Conservation (phyloP, 768 basidiomycete genomes). For the Leccinum disarticulatum region DNA sequence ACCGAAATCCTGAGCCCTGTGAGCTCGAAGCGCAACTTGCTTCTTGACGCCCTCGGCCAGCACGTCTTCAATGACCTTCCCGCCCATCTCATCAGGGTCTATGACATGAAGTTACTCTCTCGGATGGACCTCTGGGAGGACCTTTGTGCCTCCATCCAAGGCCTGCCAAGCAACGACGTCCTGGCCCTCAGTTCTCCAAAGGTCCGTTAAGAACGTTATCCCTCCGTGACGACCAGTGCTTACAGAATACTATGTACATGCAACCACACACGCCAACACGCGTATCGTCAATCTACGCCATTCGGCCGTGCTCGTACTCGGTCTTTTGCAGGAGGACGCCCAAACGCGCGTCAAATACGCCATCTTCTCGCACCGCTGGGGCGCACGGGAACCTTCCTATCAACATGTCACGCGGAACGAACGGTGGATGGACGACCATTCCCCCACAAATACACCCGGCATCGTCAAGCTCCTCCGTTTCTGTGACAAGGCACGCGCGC, state of each 20-base stretch:
- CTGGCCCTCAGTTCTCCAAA: conserved; percentile 7
- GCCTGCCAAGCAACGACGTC: neutral
- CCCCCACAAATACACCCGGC: neutral
- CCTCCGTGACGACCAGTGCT: neutral
- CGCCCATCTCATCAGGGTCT: conserved; percentile 11
- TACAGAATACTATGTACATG: neutral
- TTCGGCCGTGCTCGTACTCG: neutral
- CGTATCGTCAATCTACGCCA: neutral
- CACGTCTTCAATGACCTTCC: conserved; percentile 18
- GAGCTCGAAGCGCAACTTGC: conserved; percentile 5
- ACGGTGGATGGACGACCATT: neutral
- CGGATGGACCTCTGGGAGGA: conserved; percentile 15
- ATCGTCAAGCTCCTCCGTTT: conserved; percentile 6
- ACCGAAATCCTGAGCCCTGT: neutral
- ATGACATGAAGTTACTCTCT: conserved; percentile 13
- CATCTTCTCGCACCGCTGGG: conserved; percentile 17
- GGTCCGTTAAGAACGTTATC: neutral
- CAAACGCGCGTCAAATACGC: conserved; percentile 10
- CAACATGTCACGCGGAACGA: conserved; percentile 3
- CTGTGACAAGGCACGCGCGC: conserved; percentile 7
- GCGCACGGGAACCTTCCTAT: conserved; percentile 6
- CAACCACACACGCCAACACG: neutral
- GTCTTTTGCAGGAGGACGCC: conserved; percentile 5
- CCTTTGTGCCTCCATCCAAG: neutral
- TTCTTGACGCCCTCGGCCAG: conserved; percentile 11